Evolutionary conservation across 2,329 filamentous ascomycete genomes (phyloP).

Genomic region (Leptographium flavum): DNA sequence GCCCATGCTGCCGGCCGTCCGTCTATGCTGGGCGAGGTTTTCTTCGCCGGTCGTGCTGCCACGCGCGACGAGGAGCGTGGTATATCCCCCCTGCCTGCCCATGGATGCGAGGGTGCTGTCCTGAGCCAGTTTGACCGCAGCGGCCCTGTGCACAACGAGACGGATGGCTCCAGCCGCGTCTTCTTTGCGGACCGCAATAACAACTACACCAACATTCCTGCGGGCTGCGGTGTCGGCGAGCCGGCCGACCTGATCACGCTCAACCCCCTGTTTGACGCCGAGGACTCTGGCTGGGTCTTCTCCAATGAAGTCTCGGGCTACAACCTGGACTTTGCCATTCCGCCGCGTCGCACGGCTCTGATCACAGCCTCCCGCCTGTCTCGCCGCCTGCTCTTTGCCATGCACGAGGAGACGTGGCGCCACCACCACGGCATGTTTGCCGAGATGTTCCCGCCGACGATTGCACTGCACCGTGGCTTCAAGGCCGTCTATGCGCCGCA

Average conservation of each 20-base stretch:
- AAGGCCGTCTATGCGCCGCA: constrained; percentile 74
- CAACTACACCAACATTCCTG: constrained; percentile 11
- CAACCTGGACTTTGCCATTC: constrained; percentile 32
- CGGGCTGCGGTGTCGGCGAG: constrained; percentile 54
- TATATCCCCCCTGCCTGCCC: constrained; percentile 35
- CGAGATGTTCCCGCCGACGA: constrained; percentile 63
- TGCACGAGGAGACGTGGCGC: constrained; percentile 60
- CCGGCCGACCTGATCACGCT: constrained; percentile 64
- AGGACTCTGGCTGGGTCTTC: constrained; percentile 60
- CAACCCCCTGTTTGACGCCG: constrained; percentile 61
- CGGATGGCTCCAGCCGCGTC: neutral
- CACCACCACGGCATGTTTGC: constrained; percentile 60
- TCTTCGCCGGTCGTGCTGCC: constrained; percentile 30
- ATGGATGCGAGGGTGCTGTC: constrained; percentile 37
- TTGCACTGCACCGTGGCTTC: constrained; percentile 60
- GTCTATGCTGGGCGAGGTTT: constrained; percentile 57
- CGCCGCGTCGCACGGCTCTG: constrained; percentile 56
- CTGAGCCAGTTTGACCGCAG: constrained; percentile 10
- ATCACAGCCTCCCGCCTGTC: constrained; percentile 58
- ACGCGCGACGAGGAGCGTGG: constrained; percentile 37
- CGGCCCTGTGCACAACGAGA: constrained; percentile 1
- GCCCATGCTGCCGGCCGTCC: constrained; percentile 33
- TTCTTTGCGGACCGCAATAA: constrained; percentile 10
- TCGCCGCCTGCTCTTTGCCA: constrained; percentile 49
- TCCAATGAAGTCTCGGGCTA: constrained; percentile 58